Evolutionary conservation across 352 stramenopile genomes (phyloP).

Genomic region (Pythium periplocum): DNA sequence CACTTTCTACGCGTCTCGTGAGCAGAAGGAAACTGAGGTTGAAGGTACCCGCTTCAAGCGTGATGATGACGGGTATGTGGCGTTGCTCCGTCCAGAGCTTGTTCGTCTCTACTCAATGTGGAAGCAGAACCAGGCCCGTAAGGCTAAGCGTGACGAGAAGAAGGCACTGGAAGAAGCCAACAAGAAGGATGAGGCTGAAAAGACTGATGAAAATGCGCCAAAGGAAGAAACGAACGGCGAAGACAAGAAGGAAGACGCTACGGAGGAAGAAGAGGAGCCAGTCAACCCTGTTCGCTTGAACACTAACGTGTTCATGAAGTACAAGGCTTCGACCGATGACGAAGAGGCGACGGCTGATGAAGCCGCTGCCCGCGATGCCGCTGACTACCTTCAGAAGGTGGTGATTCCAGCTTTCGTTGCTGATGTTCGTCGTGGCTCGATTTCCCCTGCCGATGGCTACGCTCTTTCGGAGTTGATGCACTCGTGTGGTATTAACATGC

Average conservation of each 20-base stretch:
- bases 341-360: conserved; percentile 70
- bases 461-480: conserved; percentile 93
- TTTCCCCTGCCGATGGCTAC: conserved; percentile 85
- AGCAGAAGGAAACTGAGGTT: conserved; percentile 25
- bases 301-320: conserved; percentile 88
- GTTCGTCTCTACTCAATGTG: conserved; percentile 88
- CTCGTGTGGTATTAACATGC: conserved; percentile 95
- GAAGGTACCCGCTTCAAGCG: conserved; percentile 58
- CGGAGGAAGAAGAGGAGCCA: conserved; percentile 44
- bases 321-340: conserved; percentile 67
- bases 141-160: conserved; percentile 51
- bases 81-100: conserved; percentile 90
- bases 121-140: conserved; percentile 83
- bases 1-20: conserved; percentile 74
- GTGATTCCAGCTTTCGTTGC: conserved; percentile 82
- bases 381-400: conserved; percentile 81
- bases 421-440: conserved; percentile 77
- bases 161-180: conserved; percentile 28
- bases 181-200: conserved; percentile 17
- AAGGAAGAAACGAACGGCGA: conserved; percentile 20
- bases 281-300: conserved; percentile 70
- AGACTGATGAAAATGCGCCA: conserved; percentile 17
- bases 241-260: conserved; percentile 9
- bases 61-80: conserved; percentile 85
- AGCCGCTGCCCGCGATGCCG: conserved; percentile 56